Evolutionary conservation across 148 eudicot species (phyloP), one percentile per base, ranked within the genome.

Genomic region (Salicornia ramosissima): DNA sequence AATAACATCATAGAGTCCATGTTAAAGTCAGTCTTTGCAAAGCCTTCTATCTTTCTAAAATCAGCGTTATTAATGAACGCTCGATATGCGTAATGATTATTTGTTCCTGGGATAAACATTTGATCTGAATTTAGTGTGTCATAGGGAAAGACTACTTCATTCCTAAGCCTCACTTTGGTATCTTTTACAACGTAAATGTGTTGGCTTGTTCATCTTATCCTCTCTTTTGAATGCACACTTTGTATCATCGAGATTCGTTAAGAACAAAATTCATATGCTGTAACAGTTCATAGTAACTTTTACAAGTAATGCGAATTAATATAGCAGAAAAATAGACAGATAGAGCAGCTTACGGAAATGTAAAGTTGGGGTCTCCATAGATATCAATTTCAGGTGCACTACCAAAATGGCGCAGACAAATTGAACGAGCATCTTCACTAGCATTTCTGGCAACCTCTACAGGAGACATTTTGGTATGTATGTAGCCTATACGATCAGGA

Each of bases 401-500:
- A 34, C 99, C 96, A 75, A 87, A 94, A 59, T 88, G 89, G 9
- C 97, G 83, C 77, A 86, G 70, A 72, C 99, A 90, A 71, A 90
- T 78, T 49, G 85, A 50, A 71, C 98, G 92, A 66, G 99, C 99
- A 78, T 90, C 98, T 72, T 94, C 97, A 77, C 92, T 83, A 61
- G 99, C 99, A 82, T 77, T 80, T 75, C 82, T 71, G 55, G 91
- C 92, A 56, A 90, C 96, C 77, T 88, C 88, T 52, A 87, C 74
- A 14, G 97, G 99, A 51, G 97, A 90, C 97, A 94, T 88, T 79
- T 94, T 94, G 24, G 92, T 87, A 73, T 94, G 93, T 82, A 94
- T 88, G 63, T 84, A 90, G 33, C 99, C 99, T 39, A 94, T 84
- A 50, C 77, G 65, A 76, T 94, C 78, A 56, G 97, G 97, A 62